Evolutionary conservation across 441 rosid genomes (phyloP), one percentile per base, ranked within the genome.

Genomic region (Melastoma candidum): DNA sequence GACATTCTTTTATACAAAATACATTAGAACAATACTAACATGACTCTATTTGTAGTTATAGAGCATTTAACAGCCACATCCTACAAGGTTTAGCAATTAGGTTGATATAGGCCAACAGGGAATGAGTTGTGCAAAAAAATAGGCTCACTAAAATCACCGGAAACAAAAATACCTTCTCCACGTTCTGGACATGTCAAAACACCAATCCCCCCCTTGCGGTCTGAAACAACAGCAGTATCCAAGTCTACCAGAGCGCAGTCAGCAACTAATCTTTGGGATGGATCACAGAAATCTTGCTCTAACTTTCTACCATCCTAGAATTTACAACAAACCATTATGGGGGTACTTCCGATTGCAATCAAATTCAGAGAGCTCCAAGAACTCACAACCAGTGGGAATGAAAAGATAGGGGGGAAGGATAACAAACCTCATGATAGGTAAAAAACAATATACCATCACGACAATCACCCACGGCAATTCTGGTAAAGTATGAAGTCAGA

Each of bases 401-500:
- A 17, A 17, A 12, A 22, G 36, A 2, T 49, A 44, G 44, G 26
- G 26, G 3, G 51, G 50, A 17, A 36, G 46, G 54, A 46, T 43
- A 44, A 54, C 79, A 55, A 62, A 93, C 99, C 97, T 84, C 99
- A 6, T 80, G 78, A 75, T 80, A 93, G 43, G 93, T 72, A 67
- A 82, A 93, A 60, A 93, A 93, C 60, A 89, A 84, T 68, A 93
- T 78, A 62, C 99, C 99, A 65, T 93, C 99, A 53, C 99, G 97
- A 71, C 97, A 93, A 72, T 93, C 95, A 52, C 99, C 97, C 66
- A 93, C 97, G 12, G 80, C 97, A 64, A 93, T 93, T 73, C 99
- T 81, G 60, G 87, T 81, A 59, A 68, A 72, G 74, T 84, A 69
- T 39, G 96, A 71, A 12, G 93, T 80, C 74, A 93, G 77, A 45